A percentile compares a stretch with the other conserved stretches of the same genome.
These are phyloP conservation scores for Fusarium haematococcum DNA, from an alignment of 2,329 filamentous ascomycete genomes.

Conservation along the genomic window DNA sequence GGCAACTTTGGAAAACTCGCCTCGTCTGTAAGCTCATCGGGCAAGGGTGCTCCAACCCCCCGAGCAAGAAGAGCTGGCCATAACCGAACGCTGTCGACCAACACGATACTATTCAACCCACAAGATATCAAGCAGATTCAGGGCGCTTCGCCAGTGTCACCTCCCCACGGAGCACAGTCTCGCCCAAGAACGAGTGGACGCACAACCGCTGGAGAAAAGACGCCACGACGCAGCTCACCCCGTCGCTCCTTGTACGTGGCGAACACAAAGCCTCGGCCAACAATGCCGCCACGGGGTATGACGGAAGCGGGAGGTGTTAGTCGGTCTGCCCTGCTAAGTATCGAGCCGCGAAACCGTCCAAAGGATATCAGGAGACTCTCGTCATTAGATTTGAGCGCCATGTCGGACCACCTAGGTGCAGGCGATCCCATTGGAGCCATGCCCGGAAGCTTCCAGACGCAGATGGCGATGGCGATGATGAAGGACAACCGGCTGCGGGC, in stretches of 20 bases:
- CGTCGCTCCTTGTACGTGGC: constrained; percentile 56
- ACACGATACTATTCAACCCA: constrained; percentile 87
- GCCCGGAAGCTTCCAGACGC: constrained; percentile 82
- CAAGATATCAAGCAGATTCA: constrained; percentile 55
- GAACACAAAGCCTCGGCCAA: constrained; percentile 68
- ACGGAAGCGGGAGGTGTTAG: constrained; percentile 52
- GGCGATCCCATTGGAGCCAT: constrained; percentile 72
- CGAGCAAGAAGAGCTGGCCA: constrained; percentile 64
- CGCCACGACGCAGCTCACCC: constrained; percentile 61
- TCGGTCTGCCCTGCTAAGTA: constrained; percentile 61
- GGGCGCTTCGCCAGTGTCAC: constrained; percentile 59
- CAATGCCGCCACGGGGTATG: constrained; percentile 58
- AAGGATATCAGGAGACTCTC: constrained; percentile 60
- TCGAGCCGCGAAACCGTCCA: constrained; percentile 59
- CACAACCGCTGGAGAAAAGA: constrained; percentile 48
- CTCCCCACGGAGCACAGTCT: constrained; percentile 46
- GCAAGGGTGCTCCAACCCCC: constrained; percentile 47
- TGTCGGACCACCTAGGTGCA: constrained; percentile 74
- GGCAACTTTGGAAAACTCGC: constrained; percentile 54
- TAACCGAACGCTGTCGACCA: constrained; percentile 80
- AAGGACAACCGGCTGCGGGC: constrained; percentile 65
- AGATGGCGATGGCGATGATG: constrained; percentile 80
- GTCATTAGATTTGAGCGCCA: constrained; percentile 78
- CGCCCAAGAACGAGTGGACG: constrained; percentile 55
- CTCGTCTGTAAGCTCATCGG: constrained; percentile 50